phyloP scores from a whole-genome alignment of 1,139 yeast genomes.

The Eremothecium sinecaudum region DNA sequence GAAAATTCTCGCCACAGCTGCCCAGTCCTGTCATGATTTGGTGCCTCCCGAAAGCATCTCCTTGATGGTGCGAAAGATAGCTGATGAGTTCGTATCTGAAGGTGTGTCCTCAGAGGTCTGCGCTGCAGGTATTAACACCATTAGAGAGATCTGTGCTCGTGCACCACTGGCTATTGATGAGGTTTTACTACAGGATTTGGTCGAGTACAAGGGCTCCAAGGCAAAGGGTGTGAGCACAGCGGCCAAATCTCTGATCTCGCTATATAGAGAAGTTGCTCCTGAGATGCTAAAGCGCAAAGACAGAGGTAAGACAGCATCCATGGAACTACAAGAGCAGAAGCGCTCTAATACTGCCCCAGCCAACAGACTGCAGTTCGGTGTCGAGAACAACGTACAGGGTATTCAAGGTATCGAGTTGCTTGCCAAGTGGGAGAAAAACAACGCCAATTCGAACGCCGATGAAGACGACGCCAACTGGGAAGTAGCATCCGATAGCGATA shows the following conservation, averaged over 20 bases:
- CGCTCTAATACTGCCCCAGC: constrained; percentile 28
- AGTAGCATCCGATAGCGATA: constrained; percentile 40
- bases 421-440: constrained; percentile 61
- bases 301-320: constrained; percentile 83
- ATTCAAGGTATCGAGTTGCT: constrained; percentile 87
- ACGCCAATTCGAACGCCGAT: constrained; percentile 49
- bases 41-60: constrained; percentile 89
- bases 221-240: constrained; percentile 92
- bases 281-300: constrained; percentile 86
- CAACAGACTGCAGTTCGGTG: constrained; percentile 60
- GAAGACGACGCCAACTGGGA: constrained; percentile 55
- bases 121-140: constrained; percentile 92
- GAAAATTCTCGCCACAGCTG: constrained; percentile 91
- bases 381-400: constrained; percentile 52
- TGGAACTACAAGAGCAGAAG: constrained; percentile 58
- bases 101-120: constrained; percentile 98
- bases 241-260: constrained; percentile 75
- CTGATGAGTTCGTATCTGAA: constrained; percentile 95
- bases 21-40: constrained; percentile 92
- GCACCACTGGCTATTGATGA: constrained; percentile 91
- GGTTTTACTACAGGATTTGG: constrained; percentile 75
- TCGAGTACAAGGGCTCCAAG: constrained; percentile 86
- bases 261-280: constrained; percentile 92
- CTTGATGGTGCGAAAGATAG: constrained; percentile 77
- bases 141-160: constrained; percentile 83